These are phyloP conservation scores for Metarhizium album DNA, from an alignment of 2,329 filamentous ascomycete genomes.

Conservation along the genomic window DNA sequence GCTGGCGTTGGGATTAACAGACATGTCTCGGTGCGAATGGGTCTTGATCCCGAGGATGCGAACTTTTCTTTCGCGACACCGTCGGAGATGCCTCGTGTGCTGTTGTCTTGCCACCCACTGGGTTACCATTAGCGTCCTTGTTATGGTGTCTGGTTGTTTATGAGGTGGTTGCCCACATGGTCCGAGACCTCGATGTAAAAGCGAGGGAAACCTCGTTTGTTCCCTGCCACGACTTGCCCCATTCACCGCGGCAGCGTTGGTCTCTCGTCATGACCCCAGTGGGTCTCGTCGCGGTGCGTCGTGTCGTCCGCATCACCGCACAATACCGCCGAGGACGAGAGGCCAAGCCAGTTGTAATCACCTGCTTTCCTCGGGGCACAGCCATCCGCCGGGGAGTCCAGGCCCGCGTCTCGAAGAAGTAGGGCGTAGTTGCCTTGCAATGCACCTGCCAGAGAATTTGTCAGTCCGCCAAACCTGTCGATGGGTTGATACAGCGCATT, in stretches of 20 bases:
- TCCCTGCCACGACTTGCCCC: no score
- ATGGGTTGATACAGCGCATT: constrained; percentile 17
- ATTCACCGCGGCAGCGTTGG: neutral
- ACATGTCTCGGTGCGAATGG: neutral
- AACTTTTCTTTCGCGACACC: neutral
- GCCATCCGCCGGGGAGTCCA: neutral
- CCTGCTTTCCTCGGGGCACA: neutral
- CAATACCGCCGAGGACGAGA: neutral
- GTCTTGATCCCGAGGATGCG: neutral
- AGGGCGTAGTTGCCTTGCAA: neutral
- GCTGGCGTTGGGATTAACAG: neutral
- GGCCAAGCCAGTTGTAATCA: constrained; percentile 2
- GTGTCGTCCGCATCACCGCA: neutral
- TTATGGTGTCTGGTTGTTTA: neutral
- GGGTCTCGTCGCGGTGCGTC: neutral
- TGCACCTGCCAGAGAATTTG: constrained; percentile 2
- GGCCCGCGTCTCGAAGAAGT: neutral
- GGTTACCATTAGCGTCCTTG: neutral
- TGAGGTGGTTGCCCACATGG: neutral
- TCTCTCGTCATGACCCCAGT: neutral
- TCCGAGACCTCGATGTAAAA: no score
- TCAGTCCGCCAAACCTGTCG: constrained; percentile 9
- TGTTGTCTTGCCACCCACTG: no score
- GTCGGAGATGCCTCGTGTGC: neutral
- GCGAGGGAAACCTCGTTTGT: no score